Conservation (phyloP, 176 grass and related monocot genomes). For the Aechmea fasciata region DNA sequence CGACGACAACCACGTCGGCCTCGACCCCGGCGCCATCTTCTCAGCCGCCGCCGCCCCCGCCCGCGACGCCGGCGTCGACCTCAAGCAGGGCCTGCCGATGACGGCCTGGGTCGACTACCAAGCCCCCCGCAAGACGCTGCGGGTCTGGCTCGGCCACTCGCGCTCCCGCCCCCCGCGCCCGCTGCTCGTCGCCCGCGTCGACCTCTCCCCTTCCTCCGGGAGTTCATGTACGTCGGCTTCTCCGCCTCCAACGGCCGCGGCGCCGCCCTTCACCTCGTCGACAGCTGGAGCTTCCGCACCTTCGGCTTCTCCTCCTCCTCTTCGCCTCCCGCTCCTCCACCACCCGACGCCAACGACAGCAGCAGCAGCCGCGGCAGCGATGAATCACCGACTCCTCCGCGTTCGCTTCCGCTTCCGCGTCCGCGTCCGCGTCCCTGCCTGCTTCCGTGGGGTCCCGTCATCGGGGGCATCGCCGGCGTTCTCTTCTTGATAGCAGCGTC, state of each 20-base stretch:
- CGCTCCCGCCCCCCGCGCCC: constrained; percentile 7
- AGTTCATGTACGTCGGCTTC: constrained; percentile 17
- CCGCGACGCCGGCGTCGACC: constrained; percentile 20
- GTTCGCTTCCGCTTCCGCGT: no score
- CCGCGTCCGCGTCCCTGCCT: no score
- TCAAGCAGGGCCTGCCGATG: constrained; percentile 1
- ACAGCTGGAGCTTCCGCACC: no score
- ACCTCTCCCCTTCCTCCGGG: constrained; percentile 21
- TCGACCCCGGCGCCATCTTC: constrained; percentile 21
- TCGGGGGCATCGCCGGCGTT: no score
- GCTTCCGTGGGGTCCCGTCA: no score
- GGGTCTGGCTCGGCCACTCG: constrained; percentile 19
- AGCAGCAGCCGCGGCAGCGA: not conserved
- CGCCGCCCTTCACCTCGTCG: no score
- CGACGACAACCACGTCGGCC: constrained; percentile 37
- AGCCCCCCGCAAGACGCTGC: not conserved
- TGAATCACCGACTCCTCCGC: no score
- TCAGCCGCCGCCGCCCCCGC: constrained; percentile 16
- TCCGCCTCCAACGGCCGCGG: not conserved
- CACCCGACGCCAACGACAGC: not conserved
- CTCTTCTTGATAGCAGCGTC: no score
- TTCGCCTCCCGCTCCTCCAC: no score
- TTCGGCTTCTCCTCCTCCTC: no score
- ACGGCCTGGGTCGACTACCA: constrained; percentile 11
- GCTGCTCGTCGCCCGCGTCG: constrained; percentile 19